Evolutionary conservation across 257 asterid genomes (phyloP), one percentile per base, ranked within the genome.

Genomic region (Linaria vulgaris): DNA sequence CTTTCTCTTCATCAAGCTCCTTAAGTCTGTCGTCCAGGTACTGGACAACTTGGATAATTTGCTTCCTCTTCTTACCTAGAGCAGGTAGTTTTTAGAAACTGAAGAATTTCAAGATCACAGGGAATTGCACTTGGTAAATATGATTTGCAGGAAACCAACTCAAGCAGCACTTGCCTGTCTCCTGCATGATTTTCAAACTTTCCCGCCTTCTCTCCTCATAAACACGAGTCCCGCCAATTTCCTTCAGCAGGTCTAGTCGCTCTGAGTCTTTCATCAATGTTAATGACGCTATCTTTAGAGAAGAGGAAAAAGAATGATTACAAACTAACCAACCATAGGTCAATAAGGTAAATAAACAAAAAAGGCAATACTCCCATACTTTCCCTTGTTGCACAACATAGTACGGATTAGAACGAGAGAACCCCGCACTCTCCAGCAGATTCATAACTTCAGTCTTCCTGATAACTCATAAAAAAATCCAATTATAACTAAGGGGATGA

Each of bases 301-400:
- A 61, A 71, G 17, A 66, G 64, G 34, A 59, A 79, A 67, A 65
- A 68, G 56, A 62, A 75, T 72, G 75, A 71, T 76, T 15, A 8
- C 39, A 38, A 57, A 6, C 39, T 58, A 52, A 59, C 56, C 61
- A 56, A 55, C 37, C 24, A 43, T 38, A 56, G 61, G 23, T 31
- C 49, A 73, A 69, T 31, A 55, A 59, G 43, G 34, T 27, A 27
- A 27, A 2, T 2, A 2, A 61, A 73, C 37, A 17, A 66, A 34
- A 50, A 12, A 17, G 17, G 70, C 31, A 52, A 58, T 22, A 16
- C 20, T 34, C 43, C 12, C 82, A 39, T 78, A 89, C 97, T 73
- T 94, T 94, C 50, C 99, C 99, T 81, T 94, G 99, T 80, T 94
- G 99, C 83, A 94, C 99, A 56, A 94, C 99, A 76, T 94, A 94